Evolutionary conservation across 2,329 filamentous ascomycete species (phyloP).

Genomic region (Arthrobotrys sinensis): DNA sequence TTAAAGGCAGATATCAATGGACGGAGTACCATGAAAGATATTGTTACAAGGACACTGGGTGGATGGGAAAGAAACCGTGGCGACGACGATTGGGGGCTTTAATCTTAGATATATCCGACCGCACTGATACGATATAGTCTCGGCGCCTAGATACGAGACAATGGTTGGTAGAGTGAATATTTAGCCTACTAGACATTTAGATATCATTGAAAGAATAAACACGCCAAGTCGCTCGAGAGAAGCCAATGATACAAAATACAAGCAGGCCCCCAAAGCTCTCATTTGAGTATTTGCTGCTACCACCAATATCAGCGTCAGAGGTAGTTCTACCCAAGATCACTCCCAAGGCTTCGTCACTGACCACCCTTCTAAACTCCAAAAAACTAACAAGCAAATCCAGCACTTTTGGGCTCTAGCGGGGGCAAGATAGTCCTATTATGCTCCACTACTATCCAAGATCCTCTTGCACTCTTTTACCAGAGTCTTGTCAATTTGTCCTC

Average conservation of each 20-base stretch:
- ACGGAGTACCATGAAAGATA: slow-evolving; percentile 17
- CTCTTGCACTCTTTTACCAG: slow-evolving; percentile 18
- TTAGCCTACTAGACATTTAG: not conserved
- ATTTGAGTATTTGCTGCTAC: too few species aligned
- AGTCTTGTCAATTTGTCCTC: not conserved
- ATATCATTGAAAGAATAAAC: not conserved
- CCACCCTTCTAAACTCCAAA: not conserved
- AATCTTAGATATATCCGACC: not conserved
- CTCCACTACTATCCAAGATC: not conserved
- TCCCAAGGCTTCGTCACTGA: too few species aligned
- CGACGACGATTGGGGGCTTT: slow-evolving; percentile 37
- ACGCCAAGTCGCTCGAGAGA: not conserved
- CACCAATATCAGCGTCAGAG: too few species aligned
- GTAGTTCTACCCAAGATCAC: too few species aligned
- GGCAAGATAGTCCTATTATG: not conserved
- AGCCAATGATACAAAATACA: not conserved
- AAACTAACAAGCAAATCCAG: not conserved
- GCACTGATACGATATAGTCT: too few species aligned
- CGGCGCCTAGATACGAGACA: too few species aligned
- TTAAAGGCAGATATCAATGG: slow-evolving; percentile 2
- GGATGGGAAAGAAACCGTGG: slow-evolving; percentile 47
- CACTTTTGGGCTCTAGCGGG: too few species aligned
- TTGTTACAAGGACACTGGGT: slow-evolving; percentile 1
- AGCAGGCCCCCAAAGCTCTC: not conserved
- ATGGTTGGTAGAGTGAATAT: too few species aligned